Evolutionary conservation across 2,329 filamentous ascomycete genomes (phyloP).

Genomic region (Colletotrichum orchidophilum): DNA sequence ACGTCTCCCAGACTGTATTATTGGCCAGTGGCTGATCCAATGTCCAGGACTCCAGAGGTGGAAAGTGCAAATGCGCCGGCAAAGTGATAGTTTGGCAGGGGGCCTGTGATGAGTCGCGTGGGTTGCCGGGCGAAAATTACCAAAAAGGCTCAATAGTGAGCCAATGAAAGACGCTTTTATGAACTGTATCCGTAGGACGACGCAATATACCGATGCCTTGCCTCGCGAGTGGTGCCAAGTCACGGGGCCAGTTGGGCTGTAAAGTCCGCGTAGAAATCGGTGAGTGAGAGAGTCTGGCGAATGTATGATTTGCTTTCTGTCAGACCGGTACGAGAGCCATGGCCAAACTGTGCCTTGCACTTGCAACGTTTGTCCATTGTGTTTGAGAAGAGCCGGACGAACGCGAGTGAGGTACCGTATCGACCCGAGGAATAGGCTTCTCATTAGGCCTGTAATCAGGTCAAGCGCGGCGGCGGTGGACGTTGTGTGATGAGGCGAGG

Average conservation of each 20-base stretch:
- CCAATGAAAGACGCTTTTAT: conserved; percentile 10
- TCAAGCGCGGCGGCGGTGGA: background rate
- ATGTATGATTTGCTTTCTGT: background rate
- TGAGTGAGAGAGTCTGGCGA: background rate
- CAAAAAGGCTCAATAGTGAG: background rate
- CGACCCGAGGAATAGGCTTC: background rate
- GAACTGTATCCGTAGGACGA: conserved; percentile 25
- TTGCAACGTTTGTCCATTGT: background rate
- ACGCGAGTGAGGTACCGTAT: background rate
- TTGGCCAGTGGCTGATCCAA: background rate
- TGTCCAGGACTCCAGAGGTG: background rate
- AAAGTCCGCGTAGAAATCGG: background rate
- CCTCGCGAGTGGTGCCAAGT: background rate
- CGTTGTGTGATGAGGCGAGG: background rate
- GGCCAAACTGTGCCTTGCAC: background rate
- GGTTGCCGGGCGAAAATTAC: conserved; percentile 26
- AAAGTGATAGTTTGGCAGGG: conserved; percentile 4
- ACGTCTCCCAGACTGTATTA: background rate
- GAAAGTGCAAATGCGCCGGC: background rate
- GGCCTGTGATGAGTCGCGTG: background rate
- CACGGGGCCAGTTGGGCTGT: background rate
- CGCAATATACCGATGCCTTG: conserved; percentile 6
- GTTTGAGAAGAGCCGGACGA: background rate
- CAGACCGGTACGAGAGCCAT: background rate
- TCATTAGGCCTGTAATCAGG: background rate